These are phyloP conservation scores for Collariella sp. DNA, from an alignment of 495 filamentous ascomycete genomes.

Conservation along the genomic window DNA sequence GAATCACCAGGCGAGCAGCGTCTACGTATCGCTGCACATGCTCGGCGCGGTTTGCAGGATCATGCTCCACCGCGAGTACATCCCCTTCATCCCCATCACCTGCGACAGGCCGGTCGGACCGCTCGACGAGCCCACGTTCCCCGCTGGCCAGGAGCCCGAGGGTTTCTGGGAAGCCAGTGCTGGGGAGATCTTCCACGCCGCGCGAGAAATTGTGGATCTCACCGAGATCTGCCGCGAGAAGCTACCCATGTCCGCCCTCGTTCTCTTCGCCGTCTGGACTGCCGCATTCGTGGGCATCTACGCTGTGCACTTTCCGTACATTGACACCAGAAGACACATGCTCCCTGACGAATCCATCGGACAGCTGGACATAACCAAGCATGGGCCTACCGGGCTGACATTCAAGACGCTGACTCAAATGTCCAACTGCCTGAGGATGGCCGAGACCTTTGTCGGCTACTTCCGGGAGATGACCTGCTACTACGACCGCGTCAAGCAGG, in stretches of 20 bases:
- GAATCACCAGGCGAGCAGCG: slow-evolving; percentile 61
- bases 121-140: slow-evolving; percentile 60
- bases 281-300: slow-evolving; percentile 68
- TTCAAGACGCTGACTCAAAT: slow-evolving; percentile 47
- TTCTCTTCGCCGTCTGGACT: slow-evolving; percentile 74
- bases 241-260: slow-evolving; percentile 70
- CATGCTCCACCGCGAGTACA: slow-evolving; percentile 70
- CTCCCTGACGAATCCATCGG: slow-evolving; percentile 19
- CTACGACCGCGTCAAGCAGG: slow-evolving; percentile 54
- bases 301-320: slow-evolving; percentile 63
- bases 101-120: slow-evolving; percentile 63
- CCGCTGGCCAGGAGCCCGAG: slow-evolving; percentile 37
- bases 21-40: slow-evolving; percentile 71
- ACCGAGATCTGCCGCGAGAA: slow-evolving; percentile 62
- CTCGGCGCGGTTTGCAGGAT: slow-evolving; percentile 69
- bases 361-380: slow-evolving; percentile 22
- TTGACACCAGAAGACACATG: slow-evolving; percentile 63
- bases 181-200: slow-evolving; percentile 62
- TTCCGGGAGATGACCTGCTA: slow-evolving; percentile 60
- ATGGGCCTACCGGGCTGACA: slow-evolving; percentile 32
- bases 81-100: slow-evolving; percentile 71
- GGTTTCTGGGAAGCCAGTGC: slow-evolving; percentile 72
- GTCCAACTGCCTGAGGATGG: slow-evolving; percentile 60
- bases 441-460: slow-evolving; percentile 60
- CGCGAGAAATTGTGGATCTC: slow-evolving; percentile 67